A percentile compares a stretch with the other conserved stretches of the same genome.
Evolutionary conservation across 805 yeast genomes (phyloP).

Genomic region (Zygosaccharomyces pseudorouxii): DNA sequence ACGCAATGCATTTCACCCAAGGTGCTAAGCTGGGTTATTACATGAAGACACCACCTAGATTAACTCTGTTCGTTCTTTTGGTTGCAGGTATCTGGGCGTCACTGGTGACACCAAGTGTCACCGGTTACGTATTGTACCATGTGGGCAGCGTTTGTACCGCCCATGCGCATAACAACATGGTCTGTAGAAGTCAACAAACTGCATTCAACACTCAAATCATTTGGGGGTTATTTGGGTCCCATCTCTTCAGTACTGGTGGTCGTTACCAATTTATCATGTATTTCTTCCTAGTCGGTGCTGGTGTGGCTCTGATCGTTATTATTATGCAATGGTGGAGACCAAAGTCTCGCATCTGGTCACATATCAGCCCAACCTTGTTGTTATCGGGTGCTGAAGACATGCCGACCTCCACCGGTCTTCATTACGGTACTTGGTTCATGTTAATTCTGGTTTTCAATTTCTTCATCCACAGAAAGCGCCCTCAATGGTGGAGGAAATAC

Average conservation of each 20-base stretch:
- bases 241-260: conserved; percentile 46
- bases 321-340: conserved; percentile 37
- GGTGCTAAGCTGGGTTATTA: conserved; percentile 65
- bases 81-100: conserved; percentile 44
- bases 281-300: conserved; percentile 58
- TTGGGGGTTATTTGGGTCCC: conserved; percentile 65
- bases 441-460: conserved; percentile 56
- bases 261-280: conserved; percentile 51
- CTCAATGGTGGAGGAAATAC: conserved; percentile 74
- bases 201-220: conserved; percentile 54
- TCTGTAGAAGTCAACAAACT: conserved; percentile 43
- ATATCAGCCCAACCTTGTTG: conserved; percentile 62
- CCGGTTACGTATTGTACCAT: conserved; percentile 40
- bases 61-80: conserved; percentile 50
- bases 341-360: conserved; percentile 35
- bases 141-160: conserved; percentile 41
- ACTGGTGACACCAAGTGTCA: conserved; percentile 41
- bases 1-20: conserved; percentile 49
- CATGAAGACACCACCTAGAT: conserved; percentile 57
- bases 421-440: conserved; percentile 51
- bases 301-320: conserved; percentile 42
- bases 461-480: conserved; percentile 49
- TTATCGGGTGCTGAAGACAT: conserved; percentile 48
- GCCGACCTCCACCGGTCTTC: conserved; percentile 69
- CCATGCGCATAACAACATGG: conserved; percentile 42